These are phyloP conservation scores for Perkinsus chesapeaki DNA, from an alignment of 169 alveolate genomes.

Conservation along the genomic window DNA sequence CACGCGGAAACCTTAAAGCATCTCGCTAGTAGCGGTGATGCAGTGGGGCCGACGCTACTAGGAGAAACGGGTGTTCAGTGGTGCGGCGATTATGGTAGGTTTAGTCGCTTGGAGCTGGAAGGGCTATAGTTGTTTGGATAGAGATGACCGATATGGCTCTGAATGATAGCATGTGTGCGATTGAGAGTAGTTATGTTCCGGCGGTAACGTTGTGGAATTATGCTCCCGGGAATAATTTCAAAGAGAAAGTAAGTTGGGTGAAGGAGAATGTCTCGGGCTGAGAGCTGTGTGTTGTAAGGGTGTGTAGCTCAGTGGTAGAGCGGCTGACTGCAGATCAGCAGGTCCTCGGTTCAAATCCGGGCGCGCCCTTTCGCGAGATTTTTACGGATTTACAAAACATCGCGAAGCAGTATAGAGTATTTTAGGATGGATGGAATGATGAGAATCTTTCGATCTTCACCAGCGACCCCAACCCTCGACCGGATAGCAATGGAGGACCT, in stretches of 20 bases:
- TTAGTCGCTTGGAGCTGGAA: not conserved
- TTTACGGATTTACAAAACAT: too few species aligned
- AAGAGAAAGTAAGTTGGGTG: not conserved
- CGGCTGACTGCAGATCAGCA: conserved; percentile 4
- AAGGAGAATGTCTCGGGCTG: not conserved
- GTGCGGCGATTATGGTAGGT: not conserved
- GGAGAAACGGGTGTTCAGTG: not conserved
- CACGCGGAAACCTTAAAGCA: not conserved
- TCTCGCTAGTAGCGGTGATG: not conserved
- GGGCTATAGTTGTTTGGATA: not conserved
- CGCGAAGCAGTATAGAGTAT: too few species aligned
- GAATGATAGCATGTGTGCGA: not conserved
- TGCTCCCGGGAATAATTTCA: not conserved
- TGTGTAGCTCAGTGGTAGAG: conserved; percentile 2
- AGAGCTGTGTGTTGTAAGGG: not conserved
- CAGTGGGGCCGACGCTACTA: not conserved
- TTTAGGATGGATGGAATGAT: not conserved
- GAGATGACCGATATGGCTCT: not conserved
- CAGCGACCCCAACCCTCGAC: not conserved
- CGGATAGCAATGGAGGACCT: not conserved
- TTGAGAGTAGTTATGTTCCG: not conserved
- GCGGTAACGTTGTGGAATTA: not conserved
- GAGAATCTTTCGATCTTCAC: not conserved
- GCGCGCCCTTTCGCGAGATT: not conserved
- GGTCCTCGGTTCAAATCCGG: conserved; percentile 1